Percentiles rank a stretch among this genome's conserved stretches.
These are phyloP conservation scores for Backusella sp. DNA, from an alignment of 192 early-diverging fungal genomes.

Conservation along the genomic window DNA sequence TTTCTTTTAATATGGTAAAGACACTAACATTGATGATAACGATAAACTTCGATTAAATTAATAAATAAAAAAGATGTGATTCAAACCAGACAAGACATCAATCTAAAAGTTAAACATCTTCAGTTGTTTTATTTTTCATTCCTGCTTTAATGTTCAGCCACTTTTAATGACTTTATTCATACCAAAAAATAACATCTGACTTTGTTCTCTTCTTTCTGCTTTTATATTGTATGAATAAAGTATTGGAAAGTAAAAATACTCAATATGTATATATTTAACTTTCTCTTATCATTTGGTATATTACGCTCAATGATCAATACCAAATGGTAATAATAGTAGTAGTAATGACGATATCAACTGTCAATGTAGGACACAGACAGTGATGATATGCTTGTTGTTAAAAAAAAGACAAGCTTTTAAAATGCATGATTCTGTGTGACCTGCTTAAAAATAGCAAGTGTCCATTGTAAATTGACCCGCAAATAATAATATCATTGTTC, in stretches of 20 bases:
- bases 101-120: neutral
- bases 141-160: neutral
- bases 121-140: slow-evolving; percentile 2
- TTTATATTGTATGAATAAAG: neutral
- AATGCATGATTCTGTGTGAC: slow-evolving; percentile 10
- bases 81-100: neutral
- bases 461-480: slow-evolving; percentile 1
- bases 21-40: neutral
- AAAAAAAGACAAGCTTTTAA: neutral
- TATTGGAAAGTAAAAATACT: neutral
- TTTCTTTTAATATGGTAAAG: neutral
- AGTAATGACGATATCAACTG: neutral
- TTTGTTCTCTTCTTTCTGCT: neutral
- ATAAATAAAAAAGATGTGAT: neutral
- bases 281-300: neutral
- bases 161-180: neutral
- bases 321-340: neutral
- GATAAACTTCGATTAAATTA: neutral
- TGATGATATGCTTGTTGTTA: neutral
- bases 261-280: neutral
- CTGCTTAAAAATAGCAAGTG: neutral
- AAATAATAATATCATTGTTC: slow-evolving; percentile 10
- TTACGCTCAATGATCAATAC: neutral
- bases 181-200: neutral
- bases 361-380: slow-evolving; percentile 2